These are phyloP conservation scores for Aechmea fasciata DNA, from an alignment of 176 grass and related monocot genomes.

Conservation along the genomic window DNA sequence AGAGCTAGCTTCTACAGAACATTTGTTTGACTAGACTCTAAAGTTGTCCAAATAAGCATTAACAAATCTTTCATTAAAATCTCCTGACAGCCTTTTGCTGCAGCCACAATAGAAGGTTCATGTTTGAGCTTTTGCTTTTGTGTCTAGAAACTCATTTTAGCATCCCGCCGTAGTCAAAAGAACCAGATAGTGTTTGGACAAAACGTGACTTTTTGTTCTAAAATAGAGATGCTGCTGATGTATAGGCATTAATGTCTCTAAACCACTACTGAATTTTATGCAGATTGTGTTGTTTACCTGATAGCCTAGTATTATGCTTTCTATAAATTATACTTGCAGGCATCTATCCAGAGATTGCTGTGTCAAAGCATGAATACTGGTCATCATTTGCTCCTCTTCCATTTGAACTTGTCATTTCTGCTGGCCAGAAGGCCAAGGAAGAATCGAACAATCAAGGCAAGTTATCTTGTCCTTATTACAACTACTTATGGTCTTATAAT, in stretches of 20 bases:
- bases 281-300: background rate
- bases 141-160: too few species aligned
- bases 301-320: background rate
- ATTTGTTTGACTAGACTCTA: too few species aligned
- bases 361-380: constrained; percentile 91
- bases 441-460: constrained; percentile 66
- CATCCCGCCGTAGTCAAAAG: too few species aligned
- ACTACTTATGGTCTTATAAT: background rate
- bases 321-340: constrained; percentile 41
- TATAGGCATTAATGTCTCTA: background rate
- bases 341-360: constrained; percentile 91
- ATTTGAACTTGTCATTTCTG: constrained; percentile 82
- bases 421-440: constrained; percentile 96
- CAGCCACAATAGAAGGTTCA: too few species aligned
- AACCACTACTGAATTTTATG: background rate
- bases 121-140: too few species aligned
- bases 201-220: too few species aligned
- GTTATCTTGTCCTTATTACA: background rate
- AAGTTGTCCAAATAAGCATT: too few species aligned
- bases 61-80: too few species aligned
- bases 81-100: too few species aligned
- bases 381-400: constrained; percentile 96
- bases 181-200: too few species aligned
- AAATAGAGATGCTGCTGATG: too few species aligned
- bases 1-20: too few species aligned